phyloP scores from a whole-genome alignment of 169 alveolate species.

The Theileria orientalis region DNA sequence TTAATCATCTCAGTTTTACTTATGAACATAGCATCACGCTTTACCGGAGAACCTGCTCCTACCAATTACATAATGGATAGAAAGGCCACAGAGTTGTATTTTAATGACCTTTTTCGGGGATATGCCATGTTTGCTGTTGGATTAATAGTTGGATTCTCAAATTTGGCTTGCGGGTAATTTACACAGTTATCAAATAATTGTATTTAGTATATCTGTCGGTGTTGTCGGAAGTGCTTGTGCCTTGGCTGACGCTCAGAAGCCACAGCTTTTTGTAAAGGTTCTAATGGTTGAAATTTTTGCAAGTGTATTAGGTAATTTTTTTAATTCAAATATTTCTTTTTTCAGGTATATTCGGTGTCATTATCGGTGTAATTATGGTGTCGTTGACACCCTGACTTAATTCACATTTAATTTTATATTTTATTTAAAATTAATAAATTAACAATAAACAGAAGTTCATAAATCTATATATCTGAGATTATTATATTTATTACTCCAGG shows the following conservation, averaged over 20 bases:
- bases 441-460: too few relatives aligned
- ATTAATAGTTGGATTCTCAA: constrained; percentile 97
- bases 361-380: constrained; percentile 78
- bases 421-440: too few relatives aligned
- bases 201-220: constrained; percentile 93
- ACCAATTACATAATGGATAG: constrained; percentile 48
- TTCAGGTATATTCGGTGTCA: constrained; percentile 87
- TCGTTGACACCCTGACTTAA: constrained; percentile 22
- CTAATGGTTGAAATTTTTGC: constrained; percentile 98
- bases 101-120: constrained; percentile 84
- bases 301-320: constrained; percentile 91
- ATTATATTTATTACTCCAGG: neutral
- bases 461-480: neutral
- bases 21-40: constrained; percentile 52
- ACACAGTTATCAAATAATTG: neutral
- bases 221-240: constrained; percentile 99
- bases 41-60: constrained; percentile 73
- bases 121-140: constrained; percentile 97
- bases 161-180: constrained; percentile 94
- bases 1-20: constrained; percentile 73
- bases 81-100: constrained; percentile 52
- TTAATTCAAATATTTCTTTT: too few relatives aligned
- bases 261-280: constrained; percentile 98
- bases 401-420: neutral
- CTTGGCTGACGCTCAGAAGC: constrained; percentile 98